These are phyloP conservation scores for Aspergillus fumigatus DNA, from an alignment of 2,329 filamentous ascomycete species.

Conservation along the genomic window DNA sequence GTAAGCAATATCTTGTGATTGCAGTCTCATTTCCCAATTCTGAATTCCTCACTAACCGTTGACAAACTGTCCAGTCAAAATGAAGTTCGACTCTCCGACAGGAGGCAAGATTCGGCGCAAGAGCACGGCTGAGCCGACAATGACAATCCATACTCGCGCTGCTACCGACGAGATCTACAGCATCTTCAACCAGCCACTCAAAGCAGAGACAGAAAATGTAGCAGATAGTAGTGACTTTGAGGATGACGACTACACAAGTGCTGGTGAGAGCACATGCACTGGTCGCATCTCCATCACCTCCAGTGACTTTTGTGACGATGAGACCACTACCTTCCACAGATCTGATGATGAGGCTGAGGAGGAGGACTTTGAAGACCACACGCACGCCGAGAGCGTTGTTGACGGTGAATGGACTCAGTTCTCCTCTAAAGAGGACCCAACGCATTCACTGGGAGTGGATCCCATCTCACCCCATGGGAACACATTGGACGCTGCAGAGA, in stretches of 20 bases:
- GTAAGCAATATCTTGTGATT: slow-evolving; percentile 48
- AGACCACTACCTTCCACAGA: slow-evolving; percentile 36
- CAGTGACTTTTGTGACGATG: slow-evolving; percentile 64
- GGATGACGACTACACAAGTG: slow-evolving; percentile 73
- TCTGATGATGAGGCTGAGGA: slow-evolving; percentile 43
- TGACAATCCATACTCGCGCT: slow-evolving; percentile 93
- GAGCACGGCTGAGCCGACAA: slow-evolving; percentile 77
- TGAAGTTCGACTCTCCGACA: slow-evolving; percentile 85
- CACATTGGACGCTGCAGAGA: slow-evolving; percentile 24
- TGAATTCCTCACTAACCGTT: background rate
- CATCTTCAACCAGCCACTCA: slow-evolving; percentile 85
- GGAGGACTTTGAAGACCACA: slow-evolving; percentile 38
- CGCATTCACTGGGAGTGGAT: slow-evolving; percentile 19
- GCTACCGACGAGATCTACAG: slow-evolving; percentile 97
- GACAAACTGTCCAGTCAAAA: slow-evolving; percentile 63
- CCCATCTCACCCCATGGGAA: slow-evolving; percentile 2
- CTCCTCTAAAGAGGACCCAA: slow-evolving; percentile 61
- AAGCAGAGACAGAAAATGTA: slow-evolving; percentile 45
- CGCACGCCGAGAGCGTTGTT: slow-evolving; percentile 52
- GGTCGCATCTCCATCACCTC: slow-evolving; percentile 62
- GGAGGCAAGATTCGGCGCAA: slow-evolving; percentile 80
- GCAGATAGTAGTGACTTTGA: slow-evolving; percentile 65
- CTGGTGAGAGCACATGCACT: slow-evolving; percentile 76
- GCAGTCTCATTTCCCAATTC: too few relatives aligned
- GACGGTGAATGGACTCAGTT: slow-evolving; percentile 85